phyloP scores from a whole-genome alignment of 306 rosid genomes.

The Medicago truncatula region MtrunA17r5.0-ANR NC_053042.1:31917501-31918000 shows the following conservation, averaged over 20 bases:
- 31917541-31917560: slow-evolving; percentile 63
- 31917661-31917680: neutral
- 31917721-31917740: slow-evolving; percentile 60
- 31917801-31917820: neutral
- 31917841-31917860: neutral
- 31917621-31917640: slow-evolving; percentile 33
- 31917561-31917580: slow-evolving; percentile 46
- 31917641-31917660: slow-evolving; percentile 5
- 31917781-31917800: slow-evolving; percentile 56
- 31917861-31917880: slow-evolving; percentile 29
- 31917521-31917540: slow-evolving; percentile 52
- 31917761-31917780: slow-evolving; percentile 41
- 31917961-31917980: too few relatives aligned
- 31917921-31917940: too few relatives aligned
- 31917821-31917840: neutral
- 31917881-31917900: neutral
- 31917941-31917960: too few relatives aligned
- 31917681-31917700: slow-evolving; percentile 60
- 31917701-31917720: slow-evolving; percentile 52
- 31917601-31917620: slow-evolving; percentile 49
- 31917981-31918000: too few relatives aligned
- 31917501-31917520: slow-evolving; percentile 60
- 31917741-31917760: neutral
- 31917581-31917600: slow-evolving; percentile 67
- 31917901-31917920: too few relatives aligned